Conservation (phyloP, 2,329 filamentous ascomycete species). For the Elsinoe batatas region DNA sequence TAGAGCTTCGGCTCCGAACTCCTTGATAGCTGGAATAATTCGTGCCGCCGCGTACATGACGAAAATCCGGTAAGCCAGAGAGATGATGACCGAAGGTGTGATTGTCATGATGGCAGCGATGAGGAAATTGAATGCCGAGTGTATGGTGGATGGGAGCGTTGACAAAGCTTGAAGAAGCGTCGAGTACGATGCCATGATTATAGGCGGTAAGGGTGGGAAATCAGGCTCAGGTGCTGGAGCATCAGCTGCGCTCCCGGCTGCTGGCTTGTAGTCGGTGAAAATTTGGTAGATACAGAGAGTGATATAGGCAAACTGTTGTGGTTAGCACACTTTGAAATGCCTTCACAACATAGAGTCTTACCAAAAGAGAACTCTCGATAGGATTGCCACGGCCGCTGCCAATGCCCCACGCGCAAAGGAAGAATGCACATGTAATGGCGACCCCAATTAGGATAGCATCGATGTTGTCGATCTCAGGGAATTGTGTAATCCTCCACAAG, state of each 20-base stretch:
- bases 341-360: slow-evolving; percentile 20
- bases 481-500: slow-evolving; percentile 86
- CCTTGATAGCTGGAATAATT: slow-evolving; percentile 87
- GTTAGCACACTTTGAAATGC: slow-evolving; percentile 13
- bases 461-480: slow-evolving; percentile 84
- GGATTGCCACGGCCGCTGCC: slow-evolving; percentile 88
- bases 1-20: slow-evolving; percentile 71
- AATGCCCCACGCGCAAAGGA: slow-evolving; percentile 88
- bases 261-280: slow-evolving; percentile 94
- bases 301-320: slow-evolving; percentile 69
- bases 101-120: slow-evolving; percentile 90
- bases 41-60: slow-evolving; percentile 92
- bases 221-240: slow-evolving; percentile 58
- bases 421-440: slow-evolving; percentile 83
- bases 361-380: slow-evolving; percentile 81
- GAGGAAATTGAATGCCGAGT: slow-evolving; percentile 75
- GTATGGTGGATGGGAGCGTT: slow-evolving; percentile 70
- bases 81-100: slow-evolving; percentile 91
- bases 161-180: slow-evolving; percentile 78
- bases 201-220: slow-evolving; percentile 89
- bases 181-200: slow-evolving; percentile 97
- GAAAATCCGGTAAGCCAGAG: slow-evolving; percentile 82
- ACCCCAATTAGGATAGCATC: slow-evolving; percentile 90
- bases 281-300: slow-evolving; percentile 99
- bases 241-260: slow-evolving; percentile 46